Evolutionary conservation across 768 basidiomycete species (phyloP).

Genomic region (Mycena metata): DNA sequence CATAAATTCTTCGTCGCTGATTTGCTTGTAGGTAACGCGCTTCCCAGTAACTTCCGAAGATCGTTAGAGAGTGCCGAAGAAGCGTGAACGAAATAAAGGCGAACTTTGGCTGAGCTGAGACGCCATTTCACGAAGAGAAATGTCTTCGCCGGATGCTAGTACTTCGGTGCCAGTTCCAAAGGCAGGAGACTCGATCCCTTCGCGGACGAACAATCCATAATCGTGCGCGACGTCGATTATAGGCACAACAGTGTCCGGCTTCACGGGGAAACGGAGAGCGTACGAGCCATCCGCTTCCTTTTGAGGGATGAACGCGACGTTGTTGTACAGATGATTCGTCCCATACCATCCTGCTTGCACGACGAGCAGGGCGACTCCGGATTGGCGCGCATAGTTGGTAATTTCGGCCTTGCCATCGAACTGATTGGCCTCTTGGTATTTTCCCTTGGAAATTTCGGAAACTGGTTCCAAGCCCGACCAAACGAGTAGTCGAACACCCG

Average conservation of each 20-base stretch:
- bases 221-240: slow-evolving; percentile 22
- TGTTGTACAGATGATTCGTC: background rate
- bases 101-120: slow-evolving; percentile 22
- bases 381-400: slow-evolving; percentile 4
- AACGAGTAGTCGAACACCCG: slow-evolving; percentile 8
- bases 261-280: slow-evolving; percentile 4
- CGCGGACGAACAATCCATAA: slow-evolving; percentile 29
- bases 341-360: slow-evolving; percentile 20
- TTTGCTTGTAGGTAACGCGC: slow-evolving; percentile 10
- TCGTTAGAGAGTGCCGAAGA: too few relatives aligned
- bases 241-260: slow-evolving; percentile 12
- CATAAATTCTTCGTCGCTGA: slow-evolving; percentile 22
- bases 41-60: slow-evolving; percentile 19
- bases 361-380: slow-evolving; percentile 14
- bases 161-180: slow-evolving; percentile 21
- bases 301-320: background rate
- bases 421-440: slow-evolving; percentile 6
- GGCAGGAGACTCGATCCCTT: slow-evolving; percentile 18
- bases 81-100: background rate
- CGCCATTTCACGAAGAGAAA: background rate
- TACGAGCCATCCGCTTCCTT: slow-evolving; percentile 9
- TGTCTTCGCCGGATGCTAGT: background rate
- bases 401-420: slow-evolving; percentile 20
- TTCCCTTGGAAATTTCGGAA: slow-evolving; percentile 8
- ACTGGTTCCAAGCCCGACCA: slow-evolving; percentile 18